Evolutionary conservation across 805 yeast species (phyloP).

Genomic region (Metschnikowia reukaufii): DNA sequence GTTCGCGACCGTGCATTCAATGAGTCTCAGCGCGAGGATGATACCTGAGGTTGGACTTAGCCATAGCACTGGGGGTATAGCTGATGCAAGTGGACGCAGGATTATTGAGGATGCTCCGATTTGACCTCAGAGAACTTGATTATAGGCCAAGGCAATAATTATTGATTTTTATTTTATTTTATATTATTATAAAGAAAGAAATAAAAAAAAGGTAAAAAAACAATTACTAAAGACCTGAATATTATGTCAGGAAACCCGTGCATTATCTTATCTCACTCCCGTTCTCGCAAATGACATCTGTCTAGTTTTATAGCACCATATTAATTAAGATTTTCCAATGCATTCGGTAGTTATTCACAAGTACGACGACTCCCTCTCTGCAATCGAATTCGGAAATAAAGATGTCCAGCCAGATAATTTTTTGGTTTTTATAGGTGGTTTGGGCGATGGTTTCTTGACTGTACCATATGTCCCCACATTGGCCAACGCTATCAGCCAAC

Average conservation of each 20-base stretch:
- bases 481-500: conserved; percentile 37
- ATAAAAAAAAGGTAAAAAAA: background rate
- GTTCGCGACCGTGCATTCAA: conserved; percentile 56
- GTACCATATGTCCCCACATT: conserved; percentile 64
- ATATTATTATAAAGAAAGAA: background rate
- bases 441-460: conserved; percentile 65
- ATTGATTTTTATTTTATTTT: no score
- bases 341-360: conserved; percentile 15
- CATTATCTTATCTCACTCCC: background rate
- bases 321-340: no score
- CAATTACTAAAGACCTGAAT: no score
- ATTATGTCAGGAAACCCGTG: no score
- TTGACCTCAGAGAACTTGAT: background rate
- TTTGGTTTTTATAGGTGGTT: conserved; percentile 70
- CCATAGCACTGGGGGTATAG: conserved; percentile 41
- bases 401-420: conserved; percentile 41
- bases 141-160: no score
- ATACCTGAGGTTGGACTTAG: conserved; percentile 48
- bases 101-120: conserved; percentile 9
- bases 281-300: no score
- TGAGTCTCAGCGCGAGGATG: conserved; percentile 45
- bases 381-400: conserved; percentile 16
- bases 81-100: conserved; percentile 16
- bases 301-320: no score
- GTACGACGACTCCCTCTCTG: conserved; percentile 12